Percentiles rank a stretch among this genome's conserved stretches.
Evolutionary conservation across 1,139 yeast species (phyloP).

Genomic region (Blastobotrys aristatus): DNA sequence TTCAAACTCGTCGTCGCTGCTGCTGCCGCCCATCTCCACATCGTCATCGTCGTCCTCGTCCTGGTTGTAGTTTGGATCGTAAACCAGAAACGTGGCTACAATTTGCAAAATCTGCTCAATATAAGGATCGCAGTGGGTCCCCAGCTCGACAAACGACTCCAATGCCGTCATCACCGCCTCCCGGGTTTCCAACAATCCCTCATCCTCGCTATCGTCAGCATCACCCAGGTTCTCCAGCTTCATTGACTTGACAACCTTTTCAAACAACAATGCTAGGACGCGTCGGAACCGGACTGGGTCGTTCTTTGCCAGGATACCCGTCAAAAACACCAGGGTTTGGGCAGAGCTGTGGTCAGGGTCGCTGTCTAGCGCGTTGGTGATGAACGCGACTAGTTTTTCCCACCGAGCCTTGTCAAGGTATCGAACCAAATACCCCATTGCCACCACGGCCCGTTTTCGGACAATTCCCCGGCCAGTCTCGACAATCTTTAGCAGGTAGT

Average conservation of each 20-base stretch:
- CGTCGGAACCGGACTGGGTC: constrained; percentile 28
- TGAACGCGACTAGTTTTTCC: constrained; percentile 24
- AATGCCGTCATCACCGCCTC: constrained; percentile 33
- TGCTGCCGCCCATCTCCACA: constrained; percentile 30
- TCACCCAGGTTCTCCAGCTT: constrained; percentile 17
- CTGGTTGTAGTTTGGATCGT: constrained; percentile 51
- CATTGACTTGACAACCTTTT: constrained; percentile 24
- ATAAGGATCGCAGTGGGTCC: constrained; percentile 28
- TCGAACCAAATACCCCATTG: constrained; percentile 46
- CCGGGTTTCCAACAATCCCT: constrained; percentile 29
- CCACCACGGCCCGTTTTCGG: constrained; percentile 44
- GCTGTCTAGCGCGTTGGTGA: constrained; percentile 21
- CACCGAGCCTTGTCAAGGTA: constrained; percentile 33
- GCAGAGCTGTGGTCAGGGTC: constrained; percentile 14
- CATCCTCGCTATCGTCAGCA: constrained; percentile 17
- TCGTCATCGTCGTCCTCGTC: constrained; percentile 28
- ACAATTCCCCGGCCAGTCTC: constrained; percentile 28
- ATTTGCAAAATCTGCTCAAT: constrained; percentile 36
- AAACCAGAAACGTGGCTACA: constrained; percentile 43
- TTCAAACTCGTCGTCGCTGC: constrained; percentile 27
- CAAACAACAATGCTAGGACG: constrained; percentile 23
- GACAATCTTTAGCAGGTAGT: constrained; percentile 25
- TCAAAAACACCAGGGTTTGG: constrained; percentile 25
- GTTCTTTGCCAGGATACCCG: constrained; percentile 29
- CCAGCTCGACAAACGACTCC: constrained; percentile 28